Percentiles rank a stretch among this genome's conserved stretches.
These are phyloP conservation scores for Rhizomucor miehei DNA, from an alignment of 371 early-diverging fungal genomes.

Conservation along the genomic window DNA sequence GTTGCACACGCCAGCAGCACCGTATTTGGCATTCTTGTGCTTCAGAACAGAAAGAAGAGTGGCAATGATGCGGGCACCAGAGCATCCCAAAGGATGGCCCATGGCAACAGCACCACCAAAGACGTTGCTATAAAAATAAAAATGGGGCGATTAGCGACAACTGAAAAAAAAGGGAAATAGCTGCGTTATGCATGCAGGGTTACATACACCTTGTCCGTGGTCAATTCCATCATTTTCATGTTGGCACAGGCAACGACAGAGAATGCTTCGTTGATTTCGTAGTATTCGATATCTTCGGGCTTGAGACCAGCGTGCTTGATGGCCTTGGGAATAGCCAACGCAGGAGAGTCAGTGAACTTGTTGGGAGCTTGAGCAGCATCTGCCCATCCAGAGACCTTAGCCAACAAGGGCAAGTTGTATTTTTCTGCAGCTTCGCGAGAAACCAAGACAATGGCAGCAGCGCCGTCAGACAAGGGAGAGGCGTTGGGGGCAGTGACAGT, in stretches of 20 bases:
- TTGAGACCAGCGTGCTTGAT: slow-evolving; percentile 74
- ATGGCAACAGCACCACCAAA: slow-evolving; percentile 97
- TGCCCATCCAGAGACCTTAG: slow-evolving; percentile 69
- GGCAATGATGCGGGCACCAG: slow-evolving; percentile 91
- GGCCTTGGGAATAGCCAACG: slow-evolving; percentile 91
- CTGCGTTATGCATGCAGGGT: slow-evolving; percentile 1
- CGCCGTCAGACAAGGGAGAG: slow-evolving; percentile 93
- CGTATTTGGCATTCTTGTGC: slow-evolving; percentile 69
- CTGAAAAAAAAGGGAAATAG: slow-evolving; percentile 3
- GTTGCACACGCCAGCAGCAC: slow-evolving; percentile 93
- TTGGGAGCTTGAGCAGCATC: slow-evolving; percentile 82
- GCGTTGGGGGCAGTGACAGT: slow-evolving; percentile 97
- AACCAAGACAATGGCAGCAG: slow-evolving; percentile 87
- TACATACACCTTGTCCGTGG: slow-evolving; percentile 63
- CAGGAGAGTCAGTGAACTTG: slow-evolving; percentile 91
- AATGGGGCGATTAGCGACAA: slow-evolving; percentile 2
- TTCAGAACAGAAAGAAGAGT: slow-evolving; percentile 80
- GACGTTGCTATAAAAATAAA: slow-evolving; percentile 57
- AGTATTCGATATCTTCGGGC: slow-evolving; percentile 72
- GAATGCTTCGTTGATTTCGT: slow-evolving; percentile 99
- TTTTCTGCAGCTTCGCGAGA: slow-evolving; percentile 75
- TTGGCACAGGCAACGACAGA: slow-evolving; percentile 94
- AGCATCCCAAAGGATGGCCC: slow-evolving; percentile 97
- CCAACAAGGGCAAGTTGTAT: slow-evolving; percentile 73
- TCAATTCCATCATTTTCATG: slow-evolving; percentile 73